Conservation (phyloP, 768 basidiomycete genomes). For the Mycena sanguinolenta region DNA sequence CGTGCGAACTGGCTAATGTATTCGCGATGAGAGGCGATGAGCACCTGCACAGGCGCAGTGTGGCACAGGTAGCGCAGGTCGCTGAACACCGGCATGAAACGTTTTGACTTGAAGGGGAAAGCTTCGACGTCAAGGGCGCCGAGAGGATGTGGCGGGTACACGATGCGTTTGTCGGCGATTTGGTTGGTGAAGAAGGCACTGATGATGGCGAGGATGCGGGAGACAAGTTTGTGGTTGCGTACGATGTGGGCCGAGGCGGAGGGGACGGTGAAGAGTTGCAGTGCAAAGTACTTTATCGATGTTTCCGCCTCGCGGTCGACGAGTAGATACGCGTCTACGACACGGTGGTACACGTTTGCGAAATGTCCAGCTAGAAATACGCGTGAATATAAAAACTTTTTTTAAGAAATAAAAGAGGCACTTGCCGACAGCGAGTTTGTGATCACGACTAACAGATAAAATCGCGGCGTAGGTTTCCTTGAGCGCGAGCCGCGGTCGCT, state of each 20-base stretch:
- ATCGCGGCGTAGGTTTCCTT: slow-evolving; percentile 88
- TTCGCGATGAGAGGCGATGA: slow-evolving; percentile 77
- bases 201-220: slow-evolving; percentile 86
- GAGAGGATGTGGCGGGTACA: slow-evolving; percentile 51
- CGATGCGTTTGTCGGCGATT: slow-evolving; percentile 78
- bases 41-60: slow-evolving; percentile 81
- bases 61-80: slow-evolving; percentile 90
- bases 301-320: slow-evolving; percentile 96
- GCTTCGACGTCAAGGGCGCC: slow-evolving; percentile 80
- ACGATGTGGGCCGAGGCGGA: slow-evolving; percentile 87
- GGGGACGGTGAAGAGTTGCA: slow-evolving; percentile 94
- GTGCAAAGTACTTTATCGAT: slow-evolving; percentile 92
- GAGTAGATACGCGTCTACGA: slow-evolving; percentile 93
- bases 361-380: slow-evolving; percentile 78
- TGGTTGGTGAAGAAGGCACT: slow-evolving; percentile 95
- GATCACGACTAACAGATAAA: slow-evolving; percentile 76
- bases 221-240: slow-evolving; percentile 77
- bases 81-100: slow-evolving; percentile 95
- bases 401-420: slow-evolving; percentile 28
- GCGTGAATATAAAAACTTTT: background rate
- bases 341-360: slow-evolving; percentile 84
- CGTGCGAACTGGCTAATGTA: slow-evolving; percentile 80
- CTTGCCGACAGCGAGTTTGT: slow-evolving; percentile 86
- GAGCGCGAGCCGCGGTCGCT: slow-evolving; percentile 81
- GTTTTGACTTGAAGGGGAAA: slow-evolving; percentile 92